A percentile compares a stretch with the other conserved stretches of the same genome.
phyloP scores from a whole-genome alignment of 257 asterid species.

The Gentiana straminea region DNA sequence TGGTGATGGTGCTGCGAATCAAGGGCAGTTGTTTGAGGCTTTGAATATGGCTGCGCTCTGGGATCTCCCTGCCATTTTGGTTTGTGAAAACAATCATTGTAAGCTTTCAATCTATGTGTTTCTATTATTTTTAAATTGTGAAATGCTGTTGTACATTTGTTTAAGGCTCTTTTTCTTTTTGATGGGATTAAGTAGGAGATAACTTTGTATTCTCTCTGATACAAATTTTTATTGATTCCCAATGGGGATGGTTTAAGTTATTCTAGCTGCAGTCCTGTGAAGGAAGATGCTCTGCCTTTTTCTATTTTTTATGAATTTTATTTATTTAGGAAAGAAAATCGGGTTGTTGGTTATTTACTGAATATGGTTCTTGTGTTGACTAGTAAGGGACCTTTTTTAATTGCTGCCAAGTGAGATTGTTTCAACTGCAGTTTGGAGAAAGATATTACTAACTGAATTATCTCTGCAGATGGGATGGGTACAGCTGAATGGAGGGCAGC shows the following conservation, averaged over 20 bases:
- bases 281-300: too few species aligned
- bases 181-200: too few species aligned
- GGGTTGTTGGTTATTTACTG: too few species aligned
- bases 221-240: too few species aligned
- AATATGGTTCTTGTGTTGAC: background rate
- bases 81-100: constrained; percentile 99
- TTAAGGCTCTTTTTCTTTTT: background rate
- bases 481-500: constrained; percentile 99
- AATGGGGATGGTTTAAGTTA: too few species aligned
- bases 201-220: background rate
- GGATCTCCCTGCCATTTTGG: constrained; percentile 95
- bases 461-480: constrained; percentile 90
- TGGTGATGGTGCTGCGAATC: constrained; percentile 98
- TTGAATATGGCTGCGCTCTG: constrained; percentile 92
- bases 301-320: too few species aligned
- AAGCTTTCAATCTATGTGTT: constrained; percentile 12
- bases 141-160: too few species aligned
- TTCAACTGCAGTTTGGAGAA: too few species aligned
- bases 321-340: too few species aligned
- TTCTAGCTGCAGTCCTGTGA: too few species aligned
- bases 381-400: background rate
- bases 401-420: too few species aligned
- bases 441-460: constrained; percentile 11
- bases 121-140: too few species aligned
- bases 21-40: constrained; percentile 96